Evolutionary conservation across 139 green algal genomes (phyloP).

Genomic region (Limnomonas spitsbergensis): DNA sequence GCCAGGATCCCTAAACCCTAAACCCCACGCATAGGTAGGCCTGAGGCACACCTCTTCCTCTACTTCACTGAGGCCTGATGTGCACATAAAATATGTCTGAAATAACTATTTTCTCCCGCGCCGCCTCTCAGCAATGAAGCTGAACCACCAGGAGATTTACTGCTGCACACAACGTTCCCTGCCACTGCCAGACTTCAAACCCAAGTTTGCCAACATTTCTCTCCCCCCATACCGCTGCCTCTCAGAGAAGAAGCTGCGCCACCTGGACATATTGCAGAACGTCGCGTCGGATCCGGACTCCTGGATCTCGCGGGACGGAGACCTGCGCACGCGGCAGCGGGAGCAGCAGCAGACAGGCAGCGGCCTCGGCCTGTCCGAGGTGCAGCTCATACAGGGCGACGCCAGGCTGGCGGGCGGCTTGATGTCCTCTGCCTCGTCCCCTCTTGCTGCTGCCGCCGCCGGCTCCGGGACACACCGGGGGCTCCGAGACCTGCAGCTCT

Average conservation of each 20-base stretch:
- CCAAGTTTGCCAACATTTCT: background rate
- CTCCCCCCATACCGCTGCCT: background rate
- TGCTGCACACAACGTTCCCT: no score
- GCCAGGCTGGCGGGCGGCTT: background rate
- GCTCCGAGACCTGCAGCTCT: background rate
- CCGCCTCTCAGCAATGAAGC: no score
- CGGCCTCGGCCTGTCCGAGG: background rate
- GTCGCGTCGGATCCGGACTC: background rate
- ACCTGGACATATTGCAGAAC: conserved; percentile 6
- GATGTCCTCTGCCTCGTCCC: no score
- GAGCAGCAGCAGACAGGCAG: background rate
- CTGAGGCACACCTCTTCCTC: no score
- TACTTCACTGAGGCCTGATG: no score
- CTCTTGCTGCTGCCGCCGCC: no score
- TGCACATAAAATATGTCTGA: no score
- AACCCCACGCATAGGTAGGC: no score
- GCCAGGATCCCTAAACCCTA: no score
- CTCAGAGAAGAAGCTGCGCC: background rate
- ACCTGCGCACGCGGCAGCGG: background rate
- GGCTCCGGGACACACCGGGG: no score
- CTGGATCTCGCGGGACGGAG: background rate
- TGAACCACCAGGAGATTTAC: no score
- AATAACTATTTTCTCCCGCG: no score
- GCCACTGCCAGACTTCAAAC: background rate
- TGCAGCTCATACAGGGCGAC: background rate